Percentiles rank a stretch among this genome's conserved stretches.
phyloP scores from a whole-genome alignment of 225 moss, liverwort and hornwort genomes.

The Anthoceros angustus region DNA sequence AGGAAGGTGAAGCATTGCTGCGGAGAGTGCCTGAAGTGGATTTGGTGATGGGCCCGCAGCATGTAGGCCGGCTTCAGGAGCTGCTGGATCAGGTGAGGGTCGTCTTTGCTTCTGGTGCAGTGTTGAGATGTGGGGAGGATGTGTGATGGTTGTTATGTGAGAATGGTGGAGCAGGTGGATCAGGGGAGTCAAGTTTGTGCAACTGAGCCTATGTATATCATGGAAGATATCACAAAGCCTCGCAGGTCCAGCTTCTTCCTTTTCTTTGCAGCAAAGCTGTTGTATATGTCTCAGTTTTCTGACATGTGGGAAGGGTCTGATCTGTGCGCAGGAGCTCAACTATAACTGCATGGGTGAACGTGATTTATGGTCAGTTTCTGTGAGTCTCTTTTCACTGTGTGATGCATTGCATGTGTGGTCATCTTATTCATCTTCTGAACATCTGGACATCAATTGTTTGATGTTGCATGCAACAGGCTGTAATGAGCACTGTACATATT shows the following conservation, averaged over 20 bases:
- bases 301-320: not conserved
- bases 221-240: conserved; percentile 3
- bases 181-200: conserved; percentile 3
- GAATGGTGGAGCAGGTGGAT: not conserved
- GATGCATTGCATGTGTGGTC: not conserved
- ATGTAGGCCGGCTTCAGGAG: conserved; percentile 1
- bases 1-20: conserved; percentile 4
- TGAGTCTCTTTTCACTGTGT: not conserved
- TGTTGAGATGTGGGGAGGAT: not conserved
- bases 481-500: conserved; percentile 1
- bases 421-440: not conserved
- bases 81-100: not conserved
- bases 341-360: not conserved
- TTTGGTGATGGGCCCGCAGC: not conserved
- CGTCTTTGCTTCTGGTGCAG: not conserved
- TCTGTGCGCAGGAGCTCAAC: not conserved
- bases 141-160: not conserved
- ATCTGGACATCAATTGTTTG: not conserved
- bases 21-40: not conserved
- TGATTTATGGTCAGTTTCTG: not conserved
- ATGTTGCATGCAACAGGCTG: not conserved
- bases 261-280: too few relatives aligned
- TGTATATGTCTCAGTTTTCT: not conserved
- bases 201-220: conserved; percentile 1
- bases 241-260: not conserved